Conservation (phyloP, 306 rosid species). For the Acacia crassicarpa region DNA sequence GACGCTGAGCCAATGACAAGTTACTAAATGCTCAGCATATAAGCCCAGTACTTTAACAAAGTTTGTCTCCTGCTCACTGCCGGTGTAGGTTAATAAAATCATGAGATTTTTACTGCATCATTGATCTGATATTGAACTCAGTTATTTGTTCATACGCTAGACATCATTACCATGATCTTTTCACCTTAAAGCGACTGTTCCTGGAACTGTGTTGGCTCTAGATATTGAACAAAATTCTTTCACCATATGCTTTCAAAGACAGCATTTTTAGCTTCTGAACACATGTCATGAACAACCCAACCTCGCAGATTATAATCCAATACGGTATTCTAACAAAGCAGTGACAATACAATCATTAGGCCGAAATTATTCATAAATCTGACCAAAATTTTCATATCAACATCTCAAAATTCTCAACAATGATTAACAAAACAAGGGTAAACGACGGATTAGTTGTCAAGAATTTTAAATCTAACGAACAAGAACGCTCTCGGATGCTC, state of each 20-base stretch:
- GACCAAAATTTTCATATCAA: conserved; percentile 37
- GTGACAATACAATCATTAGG: conserved; percentile 9
- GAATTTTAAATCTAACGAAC: conserved; percentile 16
- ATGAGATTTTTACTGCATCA: conserved; percentile 12
- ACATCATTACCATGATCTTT: neutral
- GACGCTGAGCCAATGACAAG: conserved; percentile 22
- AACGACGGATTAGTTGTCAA: conserved; percentile 16
- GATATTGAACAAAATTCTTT: conserved; percentile 7
- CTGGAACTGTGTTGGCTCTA: conserved; percentile 21
- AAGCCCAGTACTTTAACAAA: conserved; percentile 16
- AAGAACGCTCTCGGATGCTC: conserved; percentile 28
- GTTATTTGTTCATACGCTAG: conserved; percentile 10
- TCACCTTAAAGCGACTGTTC: conserved; percentile 11
- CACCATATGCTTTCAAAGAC: neutral
- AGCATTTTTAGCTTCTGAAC: neutral
- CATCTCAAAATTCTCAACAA: conserved; percentile 32
- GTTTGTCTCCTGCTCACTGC: neutral
- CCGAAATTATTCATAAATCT: neutral
- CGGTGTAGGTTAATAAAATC: neutral
- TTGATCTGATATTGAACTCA: conserved; percentile 10
- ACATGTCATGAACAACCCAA: neutral
- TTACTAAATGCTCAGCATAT: conserved; percentile 10
- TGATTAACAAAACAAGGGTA: conserved; percentile 8
- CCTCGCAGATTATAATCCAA: neutral
- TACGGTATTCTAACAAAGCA: neutral